These are phyloP conservation scores for Ensete ventricosum DNA, from an alignment of 176 grass and related monocot species.

Conservation along the genomic window DNA sequence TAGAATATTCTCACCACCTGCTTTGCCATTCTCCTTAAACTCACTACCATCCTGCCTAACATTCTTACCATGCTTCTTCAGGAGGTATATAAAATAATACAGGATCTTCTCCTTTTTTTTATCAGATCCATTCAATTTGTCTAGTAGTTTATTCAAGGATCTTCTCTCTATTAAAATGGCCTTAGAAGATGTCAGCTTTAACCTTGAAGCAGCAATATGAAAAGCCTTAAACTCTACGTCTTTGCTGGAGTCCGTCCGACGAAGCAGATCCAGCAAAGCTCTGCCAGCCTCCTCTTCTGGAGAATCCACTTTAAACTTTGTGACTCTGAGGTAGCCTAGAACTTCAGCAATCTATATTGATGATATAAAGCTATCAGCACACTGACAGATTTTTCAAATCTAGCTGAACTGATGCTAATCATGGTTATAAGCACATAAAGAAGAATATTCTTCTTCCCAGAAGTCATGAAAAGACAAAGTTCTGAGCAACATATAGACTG, in stretches of 20 bases:
- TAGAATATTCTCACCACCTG: slow-evolving; percentile 22
- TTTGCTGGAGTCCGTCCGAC: slow-evolving; percentile 41
- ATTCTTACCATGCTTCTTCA: slow-evolving; percentile 71
- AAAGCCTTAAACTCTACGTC: slow-evolving; percentile 65
- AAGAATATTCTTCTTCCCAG: not conserved
- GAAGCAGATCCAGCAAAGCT: slow-evolving; percentile 60
- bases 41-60: slow-evolving; percentile 34
- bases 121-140: slow-evolving; percentile 48
- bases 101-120: slow-evolving; percentile 59
- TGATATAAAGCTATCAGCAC: not conserved
- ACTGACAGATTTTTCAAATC: not conserved
- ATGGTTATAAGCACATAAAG: not conserved
- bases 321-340: slow-evolving; percentile 51
- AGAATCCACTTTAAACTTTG: slow-evolving; percentile 60
- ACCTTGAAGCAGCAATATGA: slow-evolving; percentile 55
- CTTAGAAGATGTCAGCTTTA: slow-evolving; percentile 76
- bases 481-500: not conserved
- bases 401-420: not conserved
- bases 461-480: not conserved
- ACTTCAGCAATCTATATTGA: slow-evolving; percentile 60
- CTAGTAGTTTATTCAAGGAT: slow-evolving; percentile 56
- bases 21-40: slow-evolving; percentile 27
- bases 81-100: slow-evolving; percentile 43
- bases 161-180: slow-evolving; percentile 82
- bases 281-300: slow-evolving; percentile 64